These are phyloP conservation scores for Guillardia theta DNA, from an alignment of 78 protist genomes.

Conservation along the genomic window DNA sequence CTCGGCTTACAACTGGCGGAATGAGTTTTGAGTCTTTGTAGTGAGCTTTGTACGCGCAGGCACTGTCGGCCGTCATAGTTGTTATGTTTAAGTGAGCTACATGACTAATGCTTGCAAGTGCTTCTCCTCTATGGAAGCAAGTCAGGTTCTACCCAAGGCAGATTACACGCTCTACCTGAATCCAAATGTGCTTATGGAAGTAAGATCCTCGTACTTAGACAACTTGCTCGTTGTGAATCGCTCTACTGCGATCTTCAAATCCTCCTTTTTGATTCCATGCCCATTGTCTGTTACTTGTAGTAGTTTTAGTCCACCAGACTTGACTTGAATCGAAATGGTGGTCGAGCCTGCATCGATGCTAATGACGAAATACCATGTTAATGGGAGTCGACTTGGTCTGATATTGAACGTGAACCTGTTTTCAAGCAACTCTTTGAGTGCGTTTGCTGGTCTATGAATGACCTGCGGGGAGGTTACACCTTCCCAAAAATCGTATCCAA, in stretches of 20 bases:
- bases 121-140: conserved; percentile 86
- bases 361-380: too few relatives aligned
- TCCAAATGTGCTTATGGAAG: conserved; percentile 64
- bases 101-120: conserved; percentile 93
- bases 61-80: conserved; percentile 71
- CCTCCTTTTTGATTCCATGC: conserved; percentile 63
- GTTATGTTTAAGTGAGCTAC: conserved; percentile 87
- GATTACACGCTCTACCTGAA: too few relatives aligned
- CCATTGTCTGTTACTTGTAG: conserved; percentile 63
- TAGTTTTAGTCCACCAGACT: conserved; percentile 64
- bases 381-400: too few relatives aligned
- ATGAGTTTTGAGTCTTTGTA: conserved; percentile 69
- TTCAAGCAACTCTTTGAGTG: conserved; percentile 70
- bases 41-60: conserved; percentile 66
- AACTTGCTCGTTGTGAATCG: conserved; percentile 72
- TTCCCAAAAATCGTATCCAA: background rate
- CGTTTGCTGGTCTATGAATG: conserved; percentile 57
- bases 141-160: too few relatives aligned
- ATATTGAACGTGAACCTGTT: too few relatives aligned
- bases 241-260: conserved; percentile 60
- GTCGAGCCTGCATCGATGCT: conserved; percentile 74
- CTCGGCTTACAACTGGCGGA: background rate
- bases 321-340: background rate
- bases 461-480: background rate
- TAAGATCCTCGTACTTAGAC: conserved; percentile 57